Evolutionary conservation across 2,329 filamentous ascomycete genomes (phyloP).

Genomic region (Fusarium sp.): DNA sequence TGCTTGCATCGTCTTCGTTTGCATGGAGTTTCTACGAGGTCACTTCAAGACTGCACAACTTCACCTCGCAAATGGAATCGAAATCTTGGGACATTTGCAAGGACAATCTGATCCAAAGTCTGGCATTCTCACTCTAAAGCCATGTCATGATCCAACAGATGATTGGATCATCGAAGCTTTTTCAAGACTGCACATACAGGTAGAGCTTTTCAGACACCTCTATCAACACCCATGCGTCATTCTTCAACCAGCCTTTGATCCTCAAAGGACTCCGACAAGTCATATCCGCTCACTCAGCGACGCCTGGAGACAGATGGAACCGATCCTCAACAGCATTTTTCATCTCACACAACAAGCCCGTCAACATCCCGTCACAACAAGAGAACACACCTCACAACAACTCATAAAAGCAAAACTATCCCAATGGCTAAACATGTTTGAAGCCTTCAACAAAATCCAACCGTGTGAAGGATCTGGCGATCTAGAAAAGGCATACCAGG

Average conservation of each 20-base stretch:
- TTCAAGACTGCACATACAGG: slow-evolving; percentile 46
- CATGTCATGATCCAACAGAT: slow-evolving; percentile 49
- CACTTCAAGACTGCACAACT: slow-evolving; percentile 36
- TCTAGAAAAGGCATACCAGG: slow-evolving; percentile 35
- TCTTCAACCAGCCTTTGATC: slow-evolving; percentile 9
- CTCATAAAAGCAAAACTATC: slow-evolving; percentile 29
- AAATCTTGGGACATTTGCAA: slow-evolving; percentile 53
- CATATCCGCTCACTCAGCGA: slow-evolving; percentile 30
- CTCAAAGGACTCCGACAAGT: background rate
- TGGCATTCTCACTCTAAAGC: slow-evolving; percentile 18
- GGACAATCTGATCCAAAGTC: slow-evolving; percentile 49
- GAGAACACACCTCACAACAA: slow-evolving; percentile 17
- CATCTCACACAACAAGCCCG: slow-evolving; percentile 30
- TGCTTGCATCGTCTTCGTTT: slow-evolving; percentile 39
- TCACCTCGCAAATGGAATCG: slow-evolving; percentile 33
- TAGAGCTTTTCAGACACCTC: slow-evolving; percentile 40
- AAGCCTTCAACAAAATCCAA: slow-evolving; percentile 35
- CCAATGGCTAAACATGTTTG: slow-evolving; percentile 43
- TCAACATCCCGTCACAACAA: slow-evolving; percentile 1
- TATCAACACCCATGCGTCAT: slow-evolving; percentile 29
- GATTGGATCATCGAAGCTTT: slow-evolving; percentile 59
- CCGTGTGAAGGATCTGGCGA: slow-evolving; percentile 27
- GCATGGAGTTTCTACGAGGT: slow-evolving; percentile 34
- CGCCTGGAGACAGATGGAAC: slow-evolving; percentile 35
- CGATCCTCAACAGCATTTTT: slow-evolving; percentile 40